A percentile compares a stretch with the other conserved stretches of the same genome.
Evolutionary conservation across 2,329 filamentous ascomycete genomes (phyloP).

Genomic region (Coniochaeta sp.): DNA sequence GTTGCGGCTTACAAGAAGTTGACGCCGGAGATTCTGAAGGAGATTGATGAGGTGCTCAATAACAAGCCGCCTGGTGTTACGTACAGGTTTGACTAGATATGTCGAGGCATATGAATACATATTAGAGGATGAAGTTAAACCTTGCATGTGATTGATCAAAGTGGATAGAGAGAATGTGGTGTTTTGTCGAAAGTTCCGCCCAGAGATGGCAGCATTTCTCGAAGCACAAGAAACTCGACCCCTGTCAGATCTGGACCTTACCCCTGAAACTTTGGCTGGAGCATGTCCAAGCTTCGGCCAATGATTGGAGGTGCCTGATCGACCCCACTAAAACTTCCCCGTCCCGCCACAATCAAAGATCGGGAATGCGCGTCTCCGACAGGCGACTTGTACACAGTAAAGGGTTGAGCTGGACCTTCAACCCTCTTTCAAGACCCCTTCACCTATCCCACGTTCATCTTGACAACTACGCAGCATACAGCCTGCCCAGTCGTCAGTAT

Average conservation of each 20-base stretch:
- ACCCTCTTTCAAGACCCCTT: neutral
- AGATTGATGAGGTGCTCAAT: slow-evolving; percentile 52
- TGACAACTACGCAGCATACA: neutral
- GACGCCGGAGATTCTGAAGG: slow-evolving; percentile 49
- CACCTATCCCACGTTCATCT: neutral
- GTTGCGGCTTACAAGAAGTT: slow-evolving; percentile 46
- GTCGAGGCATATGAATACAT: no score
- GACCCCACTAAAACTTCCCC: neutral
- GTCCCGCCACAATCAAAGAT: neutral
- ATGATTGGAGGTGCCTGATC: neutral
- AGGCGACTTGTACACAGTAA: neutral
- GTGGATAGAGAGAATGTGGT: neutral
- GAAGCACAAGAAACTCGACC: neutral
- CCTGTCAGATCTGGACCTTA: neutral
- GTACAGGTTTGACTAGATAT: slow-evolving; percentile 21
- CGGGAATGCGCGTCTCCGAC: neutral
- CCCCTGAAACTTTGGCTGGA: neutral
- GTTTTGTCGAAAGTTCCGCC: neutral
- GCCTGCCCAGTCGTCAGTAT: slow-evolving; percentile 8
- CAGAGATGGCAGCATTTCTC: neutral
- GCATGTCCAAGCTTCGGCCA: neutral
- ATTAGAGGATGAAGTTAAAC: no score
- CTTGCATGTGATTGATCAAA: neutral
- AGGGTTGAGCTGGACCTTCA: no score
- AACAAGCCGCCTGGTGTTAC: slow-evolving; percentile 47